phyloP scores from a whole-genome alignment of 2,329 filamentous ascomycete species.

The Clonostachys byssicola region DNA sequence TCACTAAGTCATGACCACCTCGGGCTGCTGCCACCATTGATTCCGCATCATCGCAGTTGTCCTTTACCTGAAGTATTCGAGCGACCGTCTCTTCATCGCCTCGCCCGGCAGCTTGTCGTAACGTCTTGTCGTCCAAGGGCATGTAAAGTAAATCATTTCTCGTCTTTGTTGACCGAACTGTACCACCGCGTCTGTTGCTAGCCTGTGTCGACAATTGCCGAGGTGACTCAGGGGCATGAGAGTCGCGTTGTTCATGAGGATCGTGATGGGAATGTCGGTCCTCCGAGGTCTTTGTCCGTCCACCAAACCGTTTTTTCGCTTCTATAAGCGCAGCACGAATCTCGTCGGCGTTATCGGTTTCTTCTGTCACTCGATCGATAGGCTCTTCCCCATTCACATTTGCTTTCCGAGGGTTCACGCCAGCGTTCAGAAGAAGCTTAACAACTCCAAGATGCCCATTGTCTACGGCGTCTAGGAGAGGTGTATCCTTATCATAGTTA shows the following conservation, averaged over 20 bases:
- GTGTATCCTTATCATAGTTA: slow-evolving; percentile 83
- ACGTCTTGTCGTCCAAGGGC: slow-evolving; percentile 57
- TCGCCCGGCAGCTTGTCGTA: slow-evolving; percentile 54
- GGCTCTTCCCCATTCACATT: slow-evolving; percentile 94
- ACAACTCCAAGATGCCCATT: slow-evolving; percentile 91
- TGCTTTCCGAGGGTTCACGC: slow-evolving; percentile 85
- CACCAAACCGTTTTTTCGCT: slow-evolving; percentile 50
- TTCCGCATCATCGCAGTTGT: slow-evolving; percentile 68
- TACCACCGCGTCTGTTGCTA: slow-evolving; percentile 42
- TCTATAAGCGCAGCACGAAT: slow-evolving; percentile 67
- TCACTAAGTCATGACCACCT: slow-evolving; percentile 84
- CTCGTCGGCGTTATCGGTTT: slow-evolving; percentile 73
- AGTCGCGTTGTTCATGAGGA: slow-evolving; percentile 40
- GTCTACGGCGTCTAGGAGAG: slow-evolving; percentile 91
- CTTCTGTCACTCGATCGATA: slow-evolving; percentile 73
- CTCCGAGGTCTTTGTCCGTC: slow-evolving; percentile 52
- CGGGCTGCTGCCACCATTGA: slow-evolving; percentile 88
- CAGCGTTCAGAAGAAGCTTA: slow-evolving; percentile 75
- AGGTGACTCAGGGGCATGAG: slow-evolving; percentile 54
- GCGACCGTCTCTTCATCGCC: slow-evolving; percentile 60
- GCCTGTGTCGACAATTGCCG: slow-evolving; percentile 48
- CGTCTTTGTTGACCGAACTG: slow-evolving; percentile 57
- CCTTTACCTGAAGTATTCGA: slow-evolving; percentile 57
- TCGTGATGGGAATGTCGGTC: slow-evolving; percentile 47
- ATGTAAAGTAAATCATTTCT: slow-evolving; percentile 61